Conservation (phyloP, 2,329 filamentous ascomycete species). For the Penicillium capsulatum region DNA sequence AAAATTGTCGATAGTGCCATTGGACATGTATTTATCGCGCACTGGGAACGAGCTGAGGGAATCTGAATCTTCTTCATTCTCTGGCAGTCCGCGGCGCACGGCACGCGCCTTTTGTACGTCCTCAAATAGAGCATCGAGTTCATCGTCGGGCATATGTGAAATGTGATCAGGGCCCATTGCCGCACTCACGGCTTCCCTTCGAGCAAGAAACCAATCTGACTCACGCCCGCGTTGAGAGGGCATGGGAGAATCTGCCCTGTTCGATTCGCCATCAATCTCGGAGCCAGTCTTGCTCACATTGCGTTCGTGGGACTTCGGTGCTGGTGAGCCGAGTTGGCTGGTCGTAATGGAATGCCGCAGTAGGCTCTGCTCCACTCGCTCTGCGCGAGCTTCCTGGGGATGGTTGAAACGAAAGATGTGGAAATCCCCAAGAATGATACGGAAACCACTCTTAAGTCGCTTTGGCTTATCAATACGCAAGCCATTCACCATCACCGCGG, state of each 20-base stretch:
- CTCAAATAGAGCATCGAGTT: slow-evolving; percentile 88
- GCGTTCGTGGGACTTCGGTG: slow-evolving; percentile 69
- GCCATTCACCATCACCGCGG: slow-evolving; percentile 97
- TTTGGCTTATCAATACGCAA: slow-evolving; percentile 81
- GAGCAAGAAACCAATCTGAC: slow-evolving; percentile 90
- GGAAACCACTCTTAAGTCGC: slow-evolving; percentile 83
- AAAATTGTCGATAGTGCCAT: slow-evolving; percentile 90
- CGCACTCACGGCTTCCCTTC: slow-evolving; percentile 86
- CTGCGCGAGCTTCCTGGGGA: slow-evolving; percentile 88
- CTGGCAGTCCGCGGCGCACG: slow-evolving; percentile 66
- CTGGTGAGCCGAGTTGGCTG: slow-evolving; percentile 61
- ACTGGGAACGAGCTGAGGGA: slow-evolving; percentile 82
- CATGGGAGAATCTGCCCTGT: slow-evolving; percentile 74
- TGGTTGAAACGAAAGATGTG: slow-evolving; percentile 99
- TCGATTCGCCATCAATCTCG: slow-evolving; percentile 67
- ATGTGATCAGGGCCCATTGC: slow-evolving; percentile 89
- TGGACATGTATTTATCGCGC: slow-evolving; percentile 92
- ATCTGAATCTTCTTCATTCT: slow-evolving; percentile 73
- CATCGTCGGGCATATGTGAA: slow-evolving; percentile 82
- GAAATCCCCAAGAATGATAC: slow-evolving; percentile 94
- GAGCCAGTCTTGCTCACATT: slow-evolving; percentile 74
- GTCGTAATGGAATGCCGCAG: slow-evolving; percentile 74
- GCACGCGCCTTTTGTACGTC: slow-evolving; percentile 87
- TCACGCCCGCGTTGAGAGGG: slow-evolving; percentile 66
- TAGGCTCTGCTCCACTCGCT: slow-evolving; percentile 81